A percentile compares a stretch with the other conserved stretches of the same genome.
phyloP scores from a whole-genome alignment of 2,329 filamentous ascomycete genomes.

The Talaromyces sp. region DNA sequence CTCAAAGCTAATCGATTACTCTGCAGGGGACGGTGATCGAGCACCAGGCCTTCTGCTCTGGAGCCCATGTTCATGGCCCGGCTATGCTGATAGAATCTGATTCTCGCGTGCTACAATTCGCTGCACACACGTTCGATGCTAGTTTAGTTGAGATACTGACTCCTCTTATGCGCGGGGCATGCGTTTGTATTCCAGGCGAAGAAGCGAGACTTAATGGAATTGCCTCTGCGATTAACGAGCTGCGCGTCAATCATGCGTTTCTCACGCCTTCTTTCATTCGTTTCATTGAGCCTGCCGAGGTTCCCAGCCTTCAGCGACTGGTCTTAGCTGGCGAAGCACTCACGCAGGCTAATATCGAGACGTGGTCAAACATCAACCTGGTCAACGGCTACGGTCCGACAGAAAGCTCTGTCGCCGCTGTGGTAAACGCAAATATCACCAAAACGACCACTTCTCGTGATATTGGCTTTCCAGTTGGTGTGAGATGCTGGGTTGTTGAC shows the following conservation, averaged over 20 bases:
- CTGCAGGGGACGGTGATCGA: conserved; percentile 55
- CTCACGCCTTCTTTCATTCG: conserved; percentile 57
- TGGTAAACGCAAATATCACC: conserved; percentile 14
- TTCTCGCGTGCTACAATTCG: conserved; percentile 56
- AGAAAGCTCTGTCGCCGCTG: conserved; percentile 7
- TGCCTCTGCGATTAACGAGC: conserved; percentile 38
- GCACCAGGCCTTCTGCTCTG: conserved; percentile 53
- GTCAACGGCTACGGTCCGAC: conserved; percentile 10
- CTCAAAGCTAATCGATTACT: conserved; percentile 27
- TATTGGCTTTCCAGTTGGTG: conserved; percentile 36
- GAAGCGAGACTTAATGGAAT: conserved; percentile 31
- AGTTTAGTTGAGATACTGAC: conserved; percentile 50
- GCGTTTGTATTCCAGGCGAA: conserved; percentile 53
- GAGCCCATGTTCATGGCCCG: conserved; percentile 48
- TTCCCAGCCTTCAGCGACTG: conserved; percentile 33
- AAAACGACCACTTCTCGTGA: conserved; percentile 23
- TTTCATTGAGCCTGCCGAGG: conserved; percentile 27
- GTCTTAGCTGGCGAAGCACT: conserved; percentile 38
- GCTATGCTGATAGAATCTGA: conserved; percentile 44
- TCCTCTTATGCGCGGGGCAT: conserved; percentile 51
- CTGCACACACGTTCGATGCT: conserved; percentile 51
- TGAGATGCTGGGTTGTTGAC: conserved; percentile 40
- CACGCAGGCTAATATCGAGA: conserved; percentile 28
- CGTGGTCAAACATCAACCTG: conserved; percentile 6
- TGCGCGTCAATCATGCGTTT: conserved; percentile 50